Base-by-base conservation (phyloP, 371 early-diverging fungal genomes). In the Gilbertella persicaria region DNA sequence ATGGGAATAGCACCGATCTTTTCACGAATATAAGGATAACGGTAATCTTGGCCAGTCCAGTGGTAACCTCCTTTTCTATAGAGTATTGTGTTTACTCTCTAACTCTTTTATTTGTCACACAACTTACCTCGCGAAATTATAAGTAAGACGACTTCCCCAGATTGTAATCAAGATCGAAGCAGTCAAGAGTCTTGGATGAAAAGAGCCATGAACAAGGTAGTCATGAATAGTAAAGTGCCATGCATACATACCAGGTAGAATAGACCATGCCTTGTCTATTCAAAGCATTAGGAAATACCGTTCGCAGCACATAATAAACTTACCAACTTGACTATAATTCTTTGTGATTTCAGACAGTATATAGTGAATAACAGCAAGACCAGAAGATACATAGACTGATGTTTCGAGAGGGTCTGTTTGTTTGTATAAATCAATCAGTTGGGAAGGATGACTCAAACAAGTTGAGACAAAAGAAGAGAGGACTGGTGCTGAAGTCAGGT, bases 81-180 rank as follows among this genome's bases (percentile, higher is more conserved):
- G 38, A 24, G 9, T 19, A 51, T 54, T 45, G 43, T 48, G 50
- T 61, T 1, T 14, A 19, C 21, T 23, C 6, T n/a, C n/a, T n/a
- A 16, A 19, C 17, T 20, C 20, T 9, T 13, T 50, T 17, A 7
- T 30, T 14, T 7, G 28, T 39, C 3, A 19, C 25, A 2, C 13
- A 10, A 24, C 42, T 53, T 72, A 76, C 73, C 77, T 56, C 8
- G 75, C 75, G 55, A 92, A 92, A 68, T 93, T 95, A 62, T 73
- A 90, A 0, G 92, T 91, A 40, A 94, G 68, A 17, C 95, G 83
- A 3, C 64, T 21, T 1, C 91, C 89, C 96, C 96, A 96, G n/a
- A 83, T 33, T 0, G 77, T 57, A 14, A 87, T 81, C 12, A 91
- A 54, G 7, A 68, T 36, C 17, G 78, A 50, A 21, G 80, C 76